These are phyloP conservation scores for Pulveroboletus sp. DNA, from an alignment of 768 basidiomycete species.

Conservation along the genomic window DNA sequence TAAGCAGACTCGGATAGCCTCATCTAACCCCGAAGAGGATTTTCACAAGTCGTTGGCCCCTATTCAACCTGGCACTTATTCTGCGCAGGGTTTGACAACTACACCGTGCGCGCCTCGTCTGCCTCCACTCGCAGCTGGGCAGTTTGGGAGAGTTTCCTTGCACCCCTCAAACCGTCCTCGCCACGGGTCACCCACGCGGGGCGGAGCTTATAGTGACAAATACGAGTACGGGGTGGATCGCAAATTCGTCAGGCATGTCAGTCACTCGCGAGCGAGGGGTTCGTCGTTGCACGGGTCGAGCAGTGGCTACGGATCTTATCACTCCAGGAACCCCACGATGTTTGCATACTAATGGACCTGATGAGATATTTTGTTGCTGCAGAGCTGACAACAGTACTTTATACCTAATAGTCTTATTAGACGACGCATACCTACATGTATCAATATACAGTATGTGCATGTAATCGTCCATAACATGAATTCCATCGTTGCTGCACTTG, in stretches of 20 bases:
- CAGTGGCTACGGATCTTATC: neutral
- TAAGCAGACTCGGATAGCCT: constrained; percentile 7
- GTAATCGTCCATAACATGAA: neutral
- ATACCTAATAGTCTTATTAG: neutral
- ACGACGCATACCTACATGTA: no score
- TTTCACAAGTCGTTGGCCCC: neutral
- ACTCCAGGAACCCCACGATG: neutral
- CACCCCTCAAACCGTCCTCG: neutral
- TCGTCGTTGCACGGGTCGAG: neutral
- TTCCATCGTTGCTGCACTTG: no score
- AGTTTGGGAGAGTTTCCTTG: neutral
- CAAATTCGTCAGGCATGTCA: neutral
- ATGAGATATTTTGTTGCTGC: neutral
- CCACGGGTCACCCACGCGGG: neutral
- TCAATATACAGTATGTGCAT: neutral
- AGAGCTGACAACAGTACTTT: neutral
- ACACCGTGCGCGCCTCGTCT: neutral
- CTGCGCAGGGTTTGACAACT: neutral
- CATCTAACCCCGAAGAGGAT: neutral
- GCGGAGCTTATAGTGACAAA: neutral
- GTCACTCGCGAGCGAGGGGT: constrained; percentile 6
- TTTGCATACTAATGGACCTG: neutral
- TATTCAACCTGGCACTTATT: neutral
- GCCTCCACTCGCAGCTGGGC: neutral
- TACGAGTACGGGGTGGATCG: neutral